Base-by-base conservation (phyloP, 139 green algal genomes). In the Chlamydomonas asymmetrica region DNA sequence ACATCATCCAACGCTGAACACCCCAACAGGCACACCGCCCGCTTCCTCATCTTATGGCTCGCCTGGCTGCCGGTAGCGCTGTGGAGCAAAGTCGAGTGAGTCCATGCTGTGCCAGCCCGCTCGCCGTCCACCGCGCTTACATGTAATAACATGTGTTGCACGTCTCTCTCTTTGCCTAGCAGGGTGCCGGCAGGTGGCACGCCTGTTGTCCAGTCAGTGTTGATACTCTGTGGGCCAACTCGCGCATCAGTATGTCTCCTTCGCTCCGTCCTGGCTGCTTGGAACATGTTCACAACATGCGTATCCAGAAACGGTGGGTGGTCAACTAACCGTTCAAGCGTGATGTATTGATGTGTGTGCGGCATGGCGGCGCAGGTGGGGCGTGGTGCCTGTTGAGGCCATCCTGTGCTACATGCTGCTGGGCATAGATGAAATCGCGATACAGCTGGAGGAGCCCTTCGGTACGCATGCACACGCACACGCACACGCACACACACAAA, bases 41-140 rank as follows among this genome's bases (percentile, higher is more conserved):
- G 84, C 32, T 91, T 90, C 81, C 79, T 95, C 40, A 82, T 95
- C 62, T 70, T 95, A 16, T 95, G 88, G 88, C 91, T 97, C 57
- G 60, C 82, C 31, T 80, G 91, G 64, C 82, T 97, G 80, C 94
- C 94, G 23, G 61, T 96, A 16, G 85, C 87, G 0, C 82, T 97
- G 71, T 93, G 81, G 80, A 39, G 73, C 29, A 67, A 66, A 27
- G 70, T 78, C 50, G 73, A 70, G 35, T 80, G 63, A 69, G 16
- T 37, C 16, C 56, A 63, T 31, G 57, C n/a, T n/a, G n/a, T n/a
- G n/a, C n/a, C n/a, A n/a, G n/a, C n/a, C n/a, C n/a, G n/a, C n/a
- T n/a, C n/a, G n/a, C n/a, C n/a, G n/a, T n/a, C n/a, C n/a, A n/a
- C n/a, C n/a, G n/a, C n/a, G n/a, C n/a, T n/a, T n/a, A n/a, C n/a